These are phyloP conservation scores for Globisporangium recalcitrans DNA, from an alignment of 352 stramenopile genomes.

Conservation along the genomic window DNA sequence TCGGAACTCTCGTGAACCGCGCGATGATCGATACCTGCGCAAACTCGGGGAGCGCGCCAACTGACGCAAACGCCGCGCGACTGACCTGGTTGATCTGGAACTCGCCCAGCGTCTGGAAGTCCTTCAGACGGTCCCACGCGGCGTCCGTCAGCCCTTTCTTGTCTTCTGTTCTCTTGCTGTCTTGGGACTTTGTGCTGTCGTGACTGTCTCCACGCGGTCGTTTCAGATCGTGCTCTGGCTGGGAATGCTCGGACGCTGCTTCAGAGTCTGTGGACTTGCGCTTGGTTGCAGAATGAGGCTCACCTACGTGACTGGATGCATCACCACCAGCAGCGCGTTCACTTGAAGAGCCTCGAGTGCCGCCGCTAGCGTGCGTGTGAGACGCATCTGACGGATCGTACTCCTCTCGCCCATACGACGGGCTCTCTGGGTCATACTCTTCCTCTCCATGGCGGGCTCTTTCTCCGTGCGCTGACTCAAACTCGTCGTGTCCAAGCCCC, in stretches of 20 bases:
- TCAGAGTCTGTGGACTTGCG: slow-evolving; percentile 4
- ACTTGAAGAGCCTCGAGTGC: background rate
- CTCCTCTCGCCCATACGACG: slow-evolving; percentile 15
- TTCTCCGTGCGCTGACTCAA: too few species aligned
- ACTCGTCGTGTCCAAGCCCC: slow-evolving; percentile 6
- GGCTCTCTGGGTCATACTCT: slow-evolving; percentile 40
- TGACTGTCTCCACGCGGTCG: slow-evolving; percentile 24
- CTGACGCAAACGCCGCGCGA: slow-evolving; percentile 55
- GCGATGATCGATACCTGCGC: slow-evolving; percentile 68
- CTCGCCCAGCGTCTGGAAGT: slow-evolving; percentile 47
- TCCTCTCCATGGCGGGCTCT: slow-evolving; percentile 24
- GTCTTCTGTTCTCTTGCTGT: slow-evolving; percentile 25
- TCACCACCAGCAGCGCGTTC: background rate
- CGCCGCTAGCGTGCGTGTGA: background rate
- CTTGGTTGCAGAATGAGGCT: background rate
- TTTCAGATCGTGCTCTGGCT: slow-evolving; percentile 8
- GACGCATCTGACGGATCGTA: slow-evolving; percentile 12
- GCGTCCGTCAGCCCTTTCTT: slow-evolving; percentile 53
- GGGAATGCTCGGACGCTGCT: slow-evolving; percentile 11
- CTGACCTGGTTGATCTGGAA: slow-evolving; percentile 74
- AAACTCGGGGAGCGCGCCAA: slow-evolving; percentile 68
- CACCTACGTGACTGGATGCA: too few species aligned
- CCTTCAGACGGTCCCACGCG: slow-evolving; percentile 72
- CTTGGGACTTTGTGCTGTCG: slow-evolving; percentile 20
- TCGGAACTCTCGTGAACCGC: slow-evolving; percentile 55